Percentiles rank a stretch among this genome's conserved stretches.
Conservation (phyloP, 2,329 filamentous ascomycete species). For the Calonectria pseudoturangicola region DNA sequence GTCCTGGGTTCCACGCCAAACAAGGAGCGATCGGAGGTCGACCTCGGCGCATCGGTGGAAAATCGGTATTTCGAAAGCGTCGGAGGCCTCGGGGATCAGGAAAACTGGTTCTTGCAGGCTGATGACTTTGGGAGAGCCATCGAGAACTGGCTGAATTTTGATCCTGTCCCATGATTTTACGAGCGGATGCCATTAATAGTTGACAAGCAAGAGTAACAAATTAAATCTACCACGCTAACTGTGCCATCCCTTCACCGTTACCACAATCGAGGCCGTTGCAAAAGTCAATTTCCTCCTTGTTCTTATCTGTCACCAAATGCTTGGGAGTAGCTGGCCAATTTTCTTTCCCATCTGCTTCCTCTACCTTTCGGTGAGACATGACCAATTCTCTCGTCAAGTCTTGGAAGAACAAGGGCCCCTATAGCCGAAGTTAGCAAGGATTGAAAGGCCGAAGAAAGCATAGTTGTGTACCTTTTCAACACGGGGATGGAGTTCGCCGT, state of each 20-base stretch:
- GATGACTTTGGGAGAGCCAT: slow-evolving; percentile 60
- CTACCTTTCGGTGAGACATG: slow-evolving; percentile 66
- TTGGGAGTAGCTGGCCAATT: slow-evolving; percentile 69
- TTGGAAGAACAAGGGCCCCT: slow-evolving; percentile 75
- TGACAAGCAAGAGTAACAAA: neutral
- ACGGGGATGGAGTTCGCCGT: slow-evolving; percentile 76
- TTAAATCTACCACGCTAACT: slow-evolving; percentile 35
- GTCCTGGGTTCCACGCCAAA: neutral
- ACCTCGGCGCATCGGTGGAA: neutral
- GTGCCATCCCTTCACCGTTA: slow-evolving; percentile 1
- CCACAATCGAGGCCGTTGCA: slow-evolving; percentile 35
- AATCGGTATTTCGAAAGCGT: slow-evolving; percentile 26
- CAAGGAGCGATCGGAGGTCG: neutral
- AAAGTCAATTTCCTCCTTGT: slow-evolving; percentile 38
- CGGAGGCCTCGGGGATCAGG: slow-evolving; percentile 40
- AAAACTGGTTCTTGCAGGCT: slow-evolving; percentile 57
- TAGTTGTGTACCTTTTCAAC: slow-evolving; percentile 65
- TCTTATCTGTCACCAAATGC: slow-evolving; percentile 47
- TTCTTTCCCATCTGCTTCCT: slow-evolving; percentile 65
- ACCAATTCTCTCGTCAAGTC: slow-evolving; percentile 67
- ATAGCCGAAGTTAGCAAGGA: neutral
- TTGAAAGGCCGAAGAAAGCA: accelerated
- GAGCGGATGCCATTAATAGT: neutral
- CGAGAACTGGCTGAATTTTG: slow-evolving; percentile 58
- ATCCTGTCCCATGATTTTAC: slow-evolving; percentile 14